Conservation (phyloP, 805 yeast genomes). For the Candida khao-thaluensis region DNA sequence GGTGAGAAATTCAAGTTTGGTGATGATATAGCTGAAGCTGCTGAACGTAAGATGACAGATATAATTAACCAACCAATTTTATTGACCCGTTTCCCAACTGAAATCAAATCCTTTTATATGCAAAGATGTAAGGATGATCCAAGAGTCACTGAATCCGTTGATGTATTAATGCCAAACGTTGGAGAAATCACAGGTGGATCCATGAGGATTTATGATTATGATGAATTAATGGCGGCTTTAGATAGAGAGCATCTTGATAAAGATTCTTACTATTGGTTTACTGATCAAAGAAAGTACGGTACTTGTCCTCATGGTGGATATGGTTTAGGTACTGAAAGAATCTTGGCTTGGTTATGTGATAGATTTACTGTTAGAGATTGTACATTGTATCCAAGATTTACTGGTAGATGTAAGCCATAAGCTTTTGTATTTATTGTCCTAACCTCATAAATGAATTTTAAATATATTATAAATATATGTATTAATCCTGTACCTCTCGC, state of each 20-base stretch:
- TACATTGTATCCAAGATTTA: slow-evolving; percentile 94
- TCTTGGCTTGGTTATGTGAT: slow-evolving; percentile 96
- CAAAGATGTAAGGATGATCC: slow-evolving; percentile 85
- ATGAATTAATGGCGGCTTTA: slow-evolving; percentile 86
- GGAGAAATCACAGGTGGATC: slow-evolving; percentile 99
- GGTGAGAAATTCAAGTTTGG: slow-evolving; percentile 93
- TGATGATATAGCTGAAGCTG: slow-evolving; percentile 99
- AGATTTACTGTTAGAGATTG: slow-evolving; percentile 98
- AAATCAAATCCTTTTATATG: slow-evolving; percentile 98
- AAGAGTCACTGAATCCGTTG: slow-evolving; percentile 96
- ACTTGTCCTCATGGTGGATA: slow-evolving; percentile 99
- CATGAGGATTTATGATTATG: slow-evolving; percentile 85
- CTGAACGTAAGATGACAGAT: slow-evolving; percentile 98
- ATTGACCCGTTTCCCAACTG: slow-evolving; percentile 92
- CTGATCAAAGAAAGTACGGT: slow-evolving; percentile 94
- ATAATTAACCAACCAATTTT: slow-evolving; percentile 89
- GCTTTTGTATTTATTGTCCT: not conserved
- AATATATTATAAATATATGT: too few relatives aligned
- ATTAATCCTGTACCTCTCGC: not conserved
- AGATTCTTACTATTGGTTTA: slow-evolving; percentile 90
- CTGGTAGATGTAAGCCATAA: slow-evolving; percentile 96
- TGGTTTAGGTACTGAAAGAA: slow-evolving; percentile 97
- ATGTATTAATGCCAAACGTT: slow-evolving; percentile 97
- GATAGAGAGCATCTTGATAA: slow-evolving; percentile 87
- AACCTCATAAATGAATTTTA: too few relatives aligned